Evolutionary conservation across 306 rosid species (phyloP).

Genomic region (Cyclanthera cordifolia): DNA sequence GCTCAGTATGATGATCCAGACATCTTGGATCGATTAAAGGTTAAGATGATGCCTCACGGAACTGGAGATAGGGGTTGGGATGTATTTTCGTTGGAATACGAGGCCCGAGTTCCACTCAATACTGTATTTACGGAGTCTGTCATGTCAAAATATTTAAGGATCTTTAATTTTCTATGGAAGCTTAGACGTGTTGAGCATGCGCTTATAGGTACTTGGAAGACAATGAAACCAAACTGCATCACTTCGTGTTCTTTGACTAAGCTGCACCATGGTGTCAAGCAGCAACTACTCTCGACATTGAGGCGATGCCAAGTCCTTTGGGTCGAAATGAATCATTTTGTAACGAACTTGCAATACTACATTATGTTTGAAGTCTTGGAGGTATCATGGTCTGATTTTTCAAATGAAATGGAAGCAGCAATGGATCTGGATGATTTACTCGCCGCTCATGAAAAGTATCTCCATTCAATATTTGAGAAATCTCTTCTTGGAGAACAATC

Average conservation of each 20-base stretch:
- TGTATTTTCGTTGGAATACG: conserved; percentile 87
- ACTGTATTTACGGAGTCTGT: conserved; percentile 88
- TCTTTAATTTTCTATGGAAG: conserved; percentile 92
- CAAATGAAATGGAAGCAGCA: conserved; percentile 78
- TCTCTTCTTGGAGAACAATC: conserved; percentile 93
- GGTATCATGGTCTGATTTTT: conserved; percentile 79
- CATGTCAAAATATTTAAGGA: conserved; percentile 81
- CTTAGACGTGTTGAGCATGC: conserved; percentile 94
- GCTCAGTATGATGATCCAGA: conserved; percentile 93
- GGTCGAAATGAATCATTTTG: conserved; percentile 96
- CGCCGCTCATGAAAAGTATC: conserved; percentile 87
- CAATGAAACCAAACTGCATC: conserved; percentile 89
- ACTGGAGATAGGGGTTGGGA: conserved; percentile 93
- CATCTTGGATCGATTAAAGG: conserved; percentile 83
- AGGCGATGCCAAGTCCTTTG: conserved; percentile 95
- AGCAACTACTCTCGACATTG: conserved; percentile 71
- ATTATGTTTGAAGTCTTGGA: conserved; percentile 97
- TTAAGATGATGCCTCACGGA: conserved; percentile 96
- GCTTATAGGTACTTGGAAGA: conserved; percentile 91
- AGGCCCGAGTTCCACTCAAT: conserved; percentile 82
- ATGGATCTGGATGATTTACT: conserved; percentile 93
- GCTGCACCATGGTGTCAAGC: conserved; percentile 55
- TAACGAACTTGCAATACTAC: conserved; percentile 85
- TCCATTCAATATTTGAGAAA: conserved; percentile 75
- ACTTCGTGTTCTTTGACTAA: conserved; percentile 66